Evolutionary conservation across 1,284 basidiomycete genomes (phyloP).

Genomic region (Ceratobasidium papillatum): DNA sequence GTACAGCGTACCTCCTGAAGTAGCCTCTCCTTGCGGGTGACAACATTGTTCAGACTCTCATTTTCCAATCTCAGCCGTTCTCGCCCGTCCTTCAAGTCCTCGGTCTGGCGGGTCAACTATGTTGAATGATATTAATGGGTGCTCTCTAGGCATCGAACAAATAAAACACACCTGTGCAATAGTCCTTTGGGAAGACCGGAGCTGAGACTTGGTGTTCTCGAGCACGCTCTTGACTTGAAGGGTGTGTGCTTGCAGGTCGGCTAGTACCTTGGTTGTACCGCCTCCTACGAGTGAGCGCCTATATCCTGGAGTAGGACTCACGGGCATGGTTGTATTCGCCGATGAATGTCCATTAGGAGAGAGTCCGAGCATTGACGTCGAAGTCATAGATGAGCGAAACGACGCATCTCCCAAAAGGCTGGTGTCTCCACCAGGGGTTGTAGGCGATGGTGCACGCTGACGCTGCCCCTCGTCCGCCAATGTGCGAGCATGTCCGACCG

Average conservation of each 20-base stretch:
- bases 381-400: constrained; percentile 48
- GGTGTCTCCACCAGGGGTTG: constrained; percentile 48
- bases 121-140: not conserved
- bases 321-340: constrained; percentile 60
- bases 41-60: constrained; percentile 83
- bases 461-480: constrained; percentile 71
- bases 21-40: constrained; percentile 83
- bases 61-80: constrained; percentile 83
- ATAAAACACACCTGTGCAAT: constrained; percentile 63
- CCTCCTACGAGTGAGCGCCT: constrained; percentile 57
- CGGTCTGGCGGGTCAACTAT: constrained; percentile 74
- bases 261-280: constrained; percentile 78
- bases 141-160: not conserved
- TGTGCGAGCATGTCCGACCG: constrained; percentile 84
- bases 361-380: constrained; percentile 47
- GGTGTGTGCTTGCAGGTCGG: constrained; percentile 83
- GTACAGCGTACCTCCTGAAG: constrained; percentile 72
- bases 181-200: constrained; percentile 72
- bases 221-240: constrained; percentile 78
- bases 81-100: constrained; percentile 85
- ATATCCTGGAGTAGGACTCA: constrained; percentile 61
- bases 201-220: constrained; percentile 82
- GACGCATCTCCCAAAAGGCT: constrained; percentile 38
- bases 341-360: constrained; percentile 49
- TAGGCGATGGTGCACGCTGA: constrained; percentile 49